A percentile compares a stretch with the other conserved stretches of the same genome.
phyloP scores from a whole-genome alignment of 805 yeast genomes.

The Monosporozyma servazzii region DNA sequence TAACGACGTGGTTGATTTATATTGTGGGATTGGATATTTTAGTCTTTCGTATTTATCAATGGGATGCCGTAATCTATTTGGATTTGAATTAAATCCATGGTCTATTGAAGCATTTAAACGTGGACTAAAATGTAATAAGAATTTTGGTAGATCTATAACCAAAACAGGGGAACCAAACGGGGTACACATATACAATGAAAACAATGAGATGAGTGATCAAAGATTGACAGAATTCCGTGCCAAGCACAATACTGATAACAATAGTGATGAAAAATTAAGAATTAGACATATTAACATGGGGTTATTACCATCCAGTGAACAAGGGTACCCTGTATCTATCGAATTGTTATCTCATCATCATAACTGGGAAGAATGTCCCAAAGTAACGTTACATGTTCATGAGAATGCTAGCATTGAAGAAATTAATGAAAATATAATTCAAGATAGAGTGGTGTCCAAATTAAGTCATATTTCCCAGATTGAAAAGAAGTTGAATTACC shows the following conservation, averaged over 20 bases:
- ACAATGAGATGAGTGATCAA: slow-evolving; percentile 42
- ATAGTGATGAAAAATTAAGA: slow-evolving; percentile 20
- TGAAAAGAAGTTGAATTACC: not conserved
- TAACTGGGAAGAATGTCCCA: slow-evolving; percentile 6
- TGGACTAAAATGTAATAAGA: slow-evolving; percentile 41
- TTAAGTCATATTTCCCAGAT: not conserved
- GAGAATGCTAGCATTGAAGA: slow-evolving; percentile 52
- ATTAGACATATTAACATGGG: slow-evolving; percentile 65
- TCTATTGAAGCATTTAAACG: slow-evolving; percentile 60
- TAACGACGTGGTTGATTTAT: slow-evolving; percentile 53
- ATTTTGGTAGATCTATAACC: slow-evolving; percentile 12
- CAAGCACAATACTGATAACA: not conserved
- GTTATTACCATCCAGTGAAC: slow-evolving; percentile 59
- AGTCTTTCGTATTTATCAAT: slow-evolving; percentile 54
- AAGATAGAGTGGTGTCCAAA: not conserved
- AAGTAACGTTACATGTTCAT: slow-evolving; percentile 52
- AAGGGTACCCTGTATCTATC: slow-evolving; percentile 48
- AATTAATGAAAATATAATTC: slow-evolving; percentile 23
- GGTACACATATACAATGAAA: slow-evolving; percentile 45
- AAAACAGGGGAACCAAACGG: slow-evolving; percentile 12
- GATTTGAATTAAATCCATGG: slow-evolving; percentile 87
- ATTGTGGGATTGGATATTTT: slow-evolving; percentile 83
- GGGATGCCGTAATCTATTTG: slow-evolving; percentile 44
- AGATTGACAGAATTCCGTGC: slow-evolving; percentile 30
- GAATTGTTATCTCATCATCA: slow-evolving; percentile 8